Base-by-base conservation (phyloP, 108 stramenopile species). In the Epipyxis sp. region DNA sequence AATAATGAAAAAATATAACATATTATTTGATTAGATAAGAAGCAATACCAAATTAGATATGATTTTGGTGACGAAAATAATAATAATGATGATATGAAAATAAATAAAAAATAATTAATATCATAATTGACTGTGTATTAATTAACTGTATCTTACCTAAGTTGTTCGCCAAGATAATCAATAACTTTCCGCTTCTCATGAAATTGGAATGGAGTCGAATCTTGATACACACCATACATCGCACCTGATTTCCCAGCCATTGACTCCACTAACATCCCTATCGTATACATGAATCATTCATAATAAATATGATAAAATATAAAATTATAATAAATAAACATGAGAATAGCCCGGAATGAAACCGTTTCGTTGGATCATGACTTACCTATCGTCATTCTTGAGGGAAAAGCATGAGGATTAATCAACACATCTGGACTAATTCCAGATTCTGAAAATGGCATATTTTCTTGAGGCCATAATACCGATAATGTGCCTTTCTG, bases 221-320 rank as follows among this genome's bases (percentile, higher is more conserved):
- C 95, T 86, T 98, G 92, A 16, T 58, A 83, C n/a, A 0, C 44
- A 71, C 99, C 99, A 74, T 97, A 95, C 59, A 93, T 76, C 20
- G 99, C 95, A 1, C 96, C 99, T 40, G 91, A 84, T 83, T 99
- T 99, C 0, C 96, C 99, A 42, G 99, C 99, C 96, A 99, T 99
- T 78, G 94, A 95, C 80, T 99, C 99, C 37, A 97, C 92, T 42
- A 99, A 88, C 98, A 99, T 99, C 39, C 98, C 98, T n/a, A n/a
- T n/a, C n/a, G n/a, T n/a, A n/a, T n/a, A n/a, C n/a, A n/a, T n/a
- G 76, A 99, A 97, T 1, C 96, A 97, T 2, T 20, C 10, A 0
- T 46, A n/a, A 46, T n/a, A 34, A 16, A 27, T 37, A 59, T 39
- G 65, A 25, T 0, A 32, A 34, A 1, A 1, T 35, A 1, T 43